These are phyloP conservation scores for Syzygium aqueum DNA, from an alignment of 345 rosid genomes.

Conservation along the genomic window DNA sequence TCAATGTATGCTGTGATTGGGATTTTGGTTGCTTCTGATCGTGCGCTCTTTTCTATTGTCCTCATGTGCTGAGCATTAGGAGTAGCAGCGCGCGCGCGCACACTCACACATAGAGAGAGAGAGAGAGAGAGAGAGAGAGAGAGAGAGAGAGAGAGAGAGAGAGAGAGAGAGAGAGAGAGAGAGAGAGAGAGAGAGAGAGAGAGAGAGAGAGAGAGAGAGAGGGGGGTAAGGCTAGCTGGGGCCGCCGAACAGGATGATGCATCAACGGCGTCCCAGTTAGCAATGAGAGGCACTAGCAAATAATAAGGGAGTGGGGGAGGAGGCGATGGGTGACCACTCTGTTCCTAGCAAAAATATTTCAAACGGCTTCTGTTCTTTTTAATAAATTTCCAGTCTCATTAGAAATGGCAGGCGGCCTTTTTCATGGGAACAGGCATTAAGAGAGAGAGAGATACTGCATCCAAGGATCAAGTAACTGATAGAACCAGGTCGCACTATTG, in stretches of 20 bases:
- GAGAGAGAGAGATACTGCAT: neutral
- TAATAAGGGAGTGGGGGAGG: neutral
- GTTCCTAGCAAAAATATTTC: neutral
- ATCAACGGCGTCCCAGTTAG: neutral
- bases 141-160: too few species aligned
- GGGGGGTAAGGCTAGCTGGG: neutral
- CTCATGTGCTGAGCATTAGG: neutral
- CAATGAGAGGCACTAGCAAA: neutral
- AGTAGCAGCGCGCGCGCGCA: neutral
- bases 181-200: too few species aligned
- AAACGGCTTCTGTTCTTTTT: neutral
- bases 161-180: too few species aligned
- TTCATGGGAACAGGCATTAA: neutral
- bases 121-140: too few species aligned
- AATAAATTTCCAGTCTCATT: neutral
- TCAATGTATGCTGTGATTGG: neutral
- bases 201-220: neutral
- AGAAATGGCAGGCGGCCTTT: neutral
- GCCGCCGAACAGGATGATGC: neutral
- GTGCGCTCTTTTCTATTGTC: neutral
- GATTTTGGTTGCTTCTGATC: neutral
- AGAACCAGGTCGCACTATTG: neutral
- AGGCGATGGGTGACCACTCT: neutral
- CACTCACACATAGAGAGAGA: too few species aligned
- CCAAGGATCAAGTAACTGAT: neutral